Evolutionary conservation across 768 basidiomycete species (phyloP).

Genomic region (Gymnopilus dilepis): DNA sequence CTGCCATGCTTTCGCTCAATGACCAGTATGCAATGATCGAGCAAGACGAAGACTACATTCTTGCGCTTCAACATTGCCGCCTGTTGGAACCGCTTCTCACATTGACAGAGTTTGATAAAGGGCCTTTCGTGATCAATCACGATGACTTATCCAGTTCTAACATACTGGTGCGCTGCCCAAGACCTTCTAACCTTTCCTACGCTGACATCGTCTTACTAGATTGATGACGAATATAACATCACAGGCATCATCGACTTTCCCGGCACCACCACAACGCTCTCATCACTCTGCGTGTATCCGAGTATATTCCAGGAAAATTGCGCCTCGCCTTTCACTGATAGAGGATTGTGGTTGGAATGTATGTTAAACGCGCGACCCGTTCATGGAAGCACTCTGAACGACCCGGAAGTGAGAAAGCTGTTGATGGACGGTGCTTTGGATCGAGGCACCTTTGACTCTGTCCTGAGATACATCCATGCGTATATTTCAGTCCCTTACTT

Average conservation of each 20-base stretch:
- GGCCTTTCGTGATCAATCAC: neutral
- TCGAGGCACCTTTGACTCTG: neutral
- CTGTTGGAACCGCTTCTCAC: neutral
- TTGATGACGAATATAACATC: neutral
- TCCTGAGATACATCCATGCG: too few relatives aligned
- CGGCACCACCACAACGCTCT: neutral
- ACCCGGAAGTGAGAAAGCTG: neutral
- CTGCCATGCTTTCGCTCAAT: neutral
- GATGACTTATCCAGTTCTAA: neutral
- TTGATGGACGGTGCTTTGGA: neutral
- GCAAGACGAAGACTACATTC: neutral
- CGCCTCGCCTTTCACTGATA: neutral
- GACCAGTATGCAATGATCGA: neutral
- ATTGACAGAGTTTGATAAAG: neutral
- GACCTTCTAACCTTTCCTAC: too few relatives aligned
- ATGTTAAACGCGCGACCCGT: neutral
- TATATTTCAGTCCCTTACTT: too few relatives aligned
- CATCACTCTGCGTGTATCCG: neutral
- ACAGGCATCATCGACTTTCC: constrained; percentile 5
- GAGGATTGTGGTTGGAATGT: neutral
- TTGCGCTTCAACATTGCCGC: neutral
- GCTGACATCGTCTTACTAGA: neutral
- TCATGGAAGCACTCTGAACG: neutral
- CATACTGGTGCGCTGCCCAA: neutral
- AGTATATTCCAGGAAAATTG: neutral